These are phyloP conservation scores for Phycomyces blakesleeanus DNA, from an alignment of 192 early-diverging fungal species.

Conservation along the genomic window DNA sequence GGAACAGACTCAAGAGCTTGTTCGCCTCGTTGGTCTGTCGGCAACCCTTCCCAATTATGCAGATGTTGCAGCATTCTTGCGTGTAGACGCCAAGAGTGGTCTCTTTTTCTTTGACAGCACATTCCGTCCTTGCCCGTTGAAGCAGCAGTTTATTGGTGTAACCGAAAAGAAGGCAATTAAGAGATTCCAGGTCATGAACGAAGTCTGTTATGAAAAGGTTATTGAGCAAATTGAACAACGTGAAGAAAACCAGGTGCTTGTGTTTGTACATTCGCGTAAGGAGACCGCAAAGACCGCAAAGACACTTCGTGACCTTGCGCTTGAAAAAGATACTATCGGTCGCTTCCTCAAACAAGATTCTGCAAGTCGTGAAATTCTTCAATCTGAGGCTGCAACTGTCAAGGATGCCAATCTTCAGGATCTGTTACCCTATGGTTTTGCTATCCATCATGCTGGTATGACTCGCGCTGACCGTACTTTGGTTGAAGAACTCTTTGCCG, in stretches of 20 bases:
- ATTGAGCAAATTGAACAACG: constrained; percentile 75
- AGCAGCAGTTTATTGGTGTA: constrained; percentile 95
- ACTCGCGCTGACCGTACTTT: constrained; percentile 82
- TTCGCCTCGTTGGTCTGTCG: constrained; percentile 87
- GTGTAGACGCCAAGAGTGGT: constrained; percentile 74
- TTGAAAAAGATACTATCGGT: constrained; percentile 82
- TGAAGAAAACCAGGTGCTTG: constrained; percentile 78
- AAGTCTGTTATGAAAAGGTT: constrained; percentile 93
- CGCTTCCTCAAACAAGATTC: constrained; percentile 81
- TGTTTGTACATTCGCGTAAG: constrained; percentile 97
- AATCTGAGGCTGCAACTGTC: constrained; percentile 71
- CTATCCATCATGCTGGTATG: constrained; percentile 97
- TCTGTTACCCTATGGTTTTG: constrained; percentile 92
- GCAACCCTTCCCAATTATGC: constrained; percentile 95
- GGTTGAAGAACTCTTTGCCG: constrained; percentile 91
- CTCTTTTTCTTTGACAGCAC: constrained; percentile 93
- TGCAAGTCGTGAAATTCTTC: constrained; percentile 79
- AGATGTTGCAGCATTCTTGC: constrained; percentile 93
- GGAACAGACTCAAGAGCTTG: constrained; percentile 84
- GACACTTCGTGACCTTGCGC: constrained; percentile 81
- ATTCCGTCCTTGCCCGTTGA: constrained; percentile 91
- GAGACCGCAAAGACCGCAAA: constrained; percentile 96
- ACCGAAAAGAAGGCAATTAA: constrained; percentile 96
- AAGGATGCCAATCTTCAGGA: constrained; percentile 86
- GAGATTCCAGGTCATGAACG: constrained; percentile 93